A percentile compares a stretch with the other conserved stretches of the same genome.
These are phyloP conservation scores for Candida chauliodis DNA, from an alignment of 805 yeast species.

Conservation along the genomic window DNA sequence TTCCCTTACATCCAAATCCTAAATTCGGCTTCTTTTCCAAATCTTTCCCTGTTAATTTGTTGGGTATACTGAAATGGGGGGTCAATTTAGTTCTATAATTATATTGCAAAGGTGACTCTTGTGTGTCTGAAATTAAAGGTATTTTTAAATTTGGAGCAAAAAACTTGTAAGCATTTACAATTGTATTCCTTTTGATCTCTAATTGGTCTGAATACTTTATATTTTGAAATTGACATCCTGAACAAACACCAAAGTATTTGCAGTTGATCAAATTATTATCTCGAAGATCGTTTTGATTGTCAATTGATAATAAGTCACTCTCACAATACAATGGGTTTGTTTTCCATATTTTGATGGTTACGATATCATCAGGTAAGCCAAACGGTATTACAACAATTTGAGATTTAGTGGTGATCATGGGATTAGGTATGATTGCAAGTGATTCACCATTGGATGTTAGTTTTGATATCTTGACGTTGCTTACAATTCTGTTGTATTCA, in stretches of 20 bases:
- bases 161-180: constrained; percentile 74
- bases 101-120: constrained; percentile 72
- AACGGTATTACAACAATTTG: constrained; percentile 83
- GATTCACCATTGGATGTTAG: constrained; percentile 87
- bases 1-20: constrained; percentile 88
- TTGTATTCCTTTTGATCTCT: constrained; percentile 58
- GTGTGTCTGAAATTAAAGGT: constrained; percentile 63
- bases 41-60: constrained; percentile 32
- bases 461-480: constrained; percentile 52
- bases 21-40: constrained; percentile 56
- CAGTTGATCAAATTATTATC: constrained; percentile 66
- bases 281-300: constrained; percentile 28
- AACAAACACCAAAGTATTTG: constrained; percentile 85
- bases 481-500: constrained; percentile 56
- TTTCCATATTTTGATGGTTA: constrained; percentile 66
- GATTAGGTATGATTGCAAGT: constrained; percentile 63
- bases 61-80: constrained; percentile 88
- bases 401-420: constrained; percentile 27
- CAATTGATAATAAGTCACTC: constrained; percentile 62
- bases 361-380: constrained; percentile 82
- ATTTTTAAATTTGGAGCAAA: constrained; percentile 62
- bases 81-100: constrained; percentile 89
- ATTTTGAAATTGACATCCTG: constrained; percentile 93
- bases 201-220: constrained; percentile 72
- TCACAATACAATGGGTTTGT: constrained; percentile 74